These are phyloP conservation scores for Leptographium flavum DNA, from an alignment of 2,329 filamentous ascomycete genomes.

Conservation along the genomic window DNA sequence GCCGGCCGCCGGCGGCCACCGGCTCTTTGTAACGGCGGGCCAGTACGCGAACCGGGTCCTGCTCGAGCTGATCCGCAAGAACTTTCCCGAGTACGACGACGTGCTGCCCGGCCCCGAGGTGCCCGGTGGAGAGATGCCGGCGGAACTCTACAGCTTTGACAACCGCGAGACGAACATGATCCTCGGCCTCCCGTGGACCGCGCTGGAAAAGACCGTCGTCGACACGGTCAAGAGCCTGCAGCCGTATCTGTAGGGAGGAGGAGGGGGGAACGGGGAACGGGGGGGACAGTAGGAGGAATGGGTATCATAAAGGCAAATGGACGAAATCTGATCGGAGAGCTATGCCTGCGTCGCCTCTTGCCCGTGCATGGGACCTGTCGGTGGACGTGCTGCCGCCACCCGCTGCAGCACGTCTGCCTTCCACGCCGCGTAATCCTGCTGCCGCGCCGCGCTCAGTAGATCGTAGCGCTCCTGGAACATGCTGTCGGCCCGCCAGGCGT, in stretches of 20 bases:
- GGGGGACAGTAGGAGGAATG: not conserved
- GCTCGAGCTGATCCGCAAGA: conserved; percentile 25
- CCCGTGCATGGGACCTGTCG: too few species aligned
- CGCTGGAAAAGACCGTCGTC: conserved; percentile 44
- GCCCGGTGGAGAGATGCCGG: conserved; percentile 26
- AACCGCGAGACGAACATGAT: conserved; percentile 43
- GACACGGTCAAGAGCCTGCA: conserved; percentile 53
- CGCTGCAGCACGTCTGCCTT: conserved; percentile 42
- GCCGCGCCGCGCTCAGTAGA: conserved; percentile 50
- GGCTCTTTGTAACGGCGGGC: conserved; percentile 35
- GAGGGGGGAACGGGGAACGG: not conserved
- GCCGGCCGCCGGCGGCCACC: conserved; percentile 30
- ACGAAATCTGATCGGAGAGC: too few species aligned
- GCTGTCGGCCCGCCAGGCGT: conserved; percentile 40
- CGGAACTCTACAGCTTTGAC: conserved; percentile 37
- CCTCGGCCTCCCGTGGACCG: conserved; percentile 47
- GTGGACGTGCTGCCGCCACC: too few species aligned
- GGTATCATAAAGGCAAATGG: not conserved
- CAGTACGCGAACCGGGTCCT: conserved; percentile 32
- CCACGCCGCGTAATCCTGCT: conserved; percentile 50
- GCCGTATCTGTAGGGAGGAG: conserved; percentile 3
- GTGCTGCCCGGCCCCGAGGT: conserved; percentile 29
- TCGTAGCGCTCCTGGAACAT: conserved; percentile 68
- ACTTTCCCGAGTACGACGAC: conserved; percentile 35
- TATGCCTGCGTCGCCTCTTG: too few species aligned